Evolutionary conservation across 306 rosid species (phyloP), one percentile per base, ranked within the genome.

Genomic region (Citrullus colocynthis): DNA sequence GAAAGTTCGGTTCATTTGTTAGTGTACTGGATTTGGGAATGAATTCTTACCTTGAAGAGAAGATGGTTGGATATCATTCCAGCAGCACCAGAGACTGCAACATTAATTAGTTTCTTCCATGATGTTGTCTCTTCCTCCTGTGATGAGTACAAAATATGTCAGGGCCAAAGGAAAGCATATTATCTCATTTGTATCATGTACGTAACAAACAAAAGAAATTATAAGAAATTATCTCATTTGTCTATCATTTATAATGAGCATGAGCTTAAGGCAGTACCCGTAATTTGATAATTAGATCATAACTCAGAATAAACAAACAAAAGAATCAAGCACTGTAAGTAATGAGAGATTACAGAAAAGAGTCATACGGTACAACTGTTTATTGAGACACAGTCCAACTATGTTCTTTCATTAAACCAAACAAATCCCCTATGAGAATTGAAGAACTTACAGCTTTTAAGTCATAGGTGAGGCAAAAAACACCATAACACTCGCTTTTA

Each of bases 61-160:
- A 95, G 91, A 81, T 95, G 99, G 82, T 95, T 95, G 34, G 97
- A 85, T 80, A 95, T 95, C 99, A 92, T 95, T 66, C 99, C 99
- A 45, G 99, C 99, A 66, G 99, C 99, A 66, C 97, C 99, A 45
- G 99, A 95, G 84, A 95, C 97, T 18, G 99, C 88, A 83, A 95
- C 63, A 60, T 87, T 95, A 34, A 95, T 92, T 70, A 92, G 52
- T 78, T 89, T 95, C 92, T 92, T 95, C 99, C 99, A 92, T 36
- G 93, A 80, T 74, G 81, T 88, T 59, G 99, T 95, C 89, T 95
- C 99, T 88, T 95, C 97, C 77, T 92, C 99, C 99, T 92, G 88
- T 58, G 81, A 83, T 75, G 72, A 73, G 7, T 32, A 80, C 15
- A 36, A 14, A 61, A 37, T 17, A 58, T 12, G 75, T 44, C 52